Evolutionary conservation across 1,284 basidiomycete genomes (phyloP).

Genomic region (Heterobasidion occidentale): DNA sequence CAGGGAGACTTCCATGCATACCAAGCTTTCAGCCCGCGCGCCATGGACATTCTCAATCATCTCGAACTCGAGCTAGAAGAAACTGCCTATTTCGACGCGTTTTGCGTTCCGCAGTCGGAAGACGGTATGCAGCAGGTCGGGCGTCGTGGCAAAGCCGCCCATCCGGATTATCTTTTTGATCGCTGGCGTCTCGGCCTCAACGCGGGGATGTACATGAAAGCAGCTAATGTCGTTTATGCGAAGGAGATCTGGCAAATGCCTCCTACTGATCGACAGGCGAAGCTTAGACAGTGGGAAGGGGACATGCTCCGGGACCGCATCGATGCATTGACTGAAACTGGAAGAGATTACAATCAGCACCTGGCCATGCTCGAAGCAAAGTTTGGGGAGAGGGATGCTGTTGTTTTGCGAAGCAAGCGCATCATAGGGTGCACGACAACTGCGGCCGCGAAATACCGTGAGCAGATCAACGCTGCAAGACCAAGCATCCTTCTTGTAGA

Average conservation of each 20-base stretch:
- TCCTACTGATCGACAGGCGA: no score
- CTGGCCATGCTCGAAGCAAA: slow-evolving; percentile 29
- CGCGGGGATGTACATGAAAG: background rate
- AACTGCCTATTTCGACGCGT: slow-evolving; percentile 21
- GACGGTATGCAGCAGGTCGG: background rate
- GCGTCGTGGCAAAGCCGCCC: background rate
- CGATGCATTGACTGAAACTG: slow-evolving; percentile 9
- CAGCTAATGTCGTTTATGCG: background rate
- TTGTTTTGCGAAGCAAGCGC: slow-evolving; percentile 35
- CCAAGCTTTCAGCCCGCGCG: background rate
- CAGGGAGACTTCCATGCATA: background rate
- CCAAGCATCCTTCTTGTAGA: slow-evolving; percentile 54
- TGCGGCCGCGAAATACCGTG: slow-evolving; percentile 51
- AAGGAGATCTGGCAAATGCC: background rate
- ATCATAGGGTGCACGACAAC: slow-evolving; percentile 64
- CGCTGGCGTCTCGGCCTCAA: background rate
- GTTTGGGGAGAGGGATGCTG: slow-evolving; percentile 27
- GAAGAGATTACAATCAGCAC: slow-evolving; percentile 30
- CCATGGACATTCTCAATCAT: slow-evolving; percentile 25
- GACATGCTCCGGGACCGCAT: slow-evolving; percentile 6
- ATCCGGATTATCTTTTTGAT: background rate
- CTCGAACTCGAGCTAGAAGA: slow-evolving; percentile 18
- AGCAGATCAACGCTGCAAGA: slow-evolving; percentile 33
- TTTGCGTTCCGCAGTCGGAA: background rate
- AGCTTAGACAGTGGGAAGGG: background rate